Evolutionary conservation across 768 basidiomycete genomes (phyloP).

Genomic region (Coprinopsis strossmayeri): DNA sequence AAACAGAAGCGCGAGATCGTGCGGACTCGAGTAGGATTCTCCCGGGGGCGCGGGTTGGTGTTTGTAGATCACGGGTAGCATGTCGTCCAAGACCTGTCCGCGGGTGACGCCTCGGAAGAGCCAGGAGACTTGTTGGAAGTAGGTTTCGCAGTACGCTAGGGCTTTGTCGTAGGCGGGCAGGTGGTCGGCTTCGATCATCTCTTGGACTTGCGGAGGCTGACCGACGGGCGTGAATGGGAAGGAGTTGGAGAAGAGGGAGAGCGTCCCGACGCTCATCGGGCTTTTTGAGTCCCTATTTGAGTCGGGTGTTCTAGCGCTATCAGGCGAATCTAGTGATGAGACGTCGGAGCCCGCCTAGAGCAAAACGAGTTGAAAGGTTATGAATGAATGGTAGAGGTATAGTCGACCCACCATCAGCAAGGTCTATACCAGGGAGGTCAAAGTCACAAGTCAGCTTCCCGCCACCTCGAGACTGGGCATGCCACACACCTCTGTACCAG

Average conservation of each 20-base stretch:
- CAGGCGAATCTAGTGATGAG: constrained; percentile 20
- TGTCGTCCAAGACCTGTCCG: constrained; percentile 61
- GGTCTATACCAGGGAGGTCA: background rate
- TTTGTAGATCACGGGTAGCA: constrained; percentile 56
- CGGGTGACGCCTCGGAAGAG: constrained; percentile 55
- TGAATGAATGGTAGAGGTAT: too few species aligned
- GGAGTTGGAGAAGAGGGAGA: constrained; percentile 46
- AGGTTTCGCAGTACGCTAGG: constrained; percentile 52
- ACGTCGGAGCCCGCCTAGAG: background rate
- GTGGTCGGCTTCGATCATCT: constrained; percentile 40
- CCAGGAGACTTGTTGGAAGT: constrained; percentile 58
- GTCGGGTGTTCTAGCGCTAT: constrained; percentile 19
- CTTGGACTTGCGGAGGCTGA: constrained; percentile 35
- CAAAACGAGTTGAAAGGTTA: too few species aligned
- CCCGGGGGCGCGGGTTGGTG: constrained; percentile 35
- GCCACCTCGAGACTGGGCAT: background rate
- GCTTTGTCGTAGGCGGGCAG: constrained; percentile 51
- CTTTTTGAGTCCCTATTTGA: constrained; percentile 11
- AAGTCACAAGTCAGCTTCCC: too few species aligned
- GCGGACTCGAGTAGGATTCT: constrained; percentile 33
- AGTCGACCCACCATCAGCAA: background rate
- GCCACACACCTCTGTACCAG: constrained; percentile 55
- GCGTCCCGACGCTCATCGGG: constrained; percentile 19
- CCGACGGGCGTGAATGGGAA: constrained; percentile 65
- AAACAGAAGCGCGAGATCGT: constrained; percentile 48